Conservation (phyloP, 495 filamentous ascomycete species). For the Aspergillus biplanus region DNA sequence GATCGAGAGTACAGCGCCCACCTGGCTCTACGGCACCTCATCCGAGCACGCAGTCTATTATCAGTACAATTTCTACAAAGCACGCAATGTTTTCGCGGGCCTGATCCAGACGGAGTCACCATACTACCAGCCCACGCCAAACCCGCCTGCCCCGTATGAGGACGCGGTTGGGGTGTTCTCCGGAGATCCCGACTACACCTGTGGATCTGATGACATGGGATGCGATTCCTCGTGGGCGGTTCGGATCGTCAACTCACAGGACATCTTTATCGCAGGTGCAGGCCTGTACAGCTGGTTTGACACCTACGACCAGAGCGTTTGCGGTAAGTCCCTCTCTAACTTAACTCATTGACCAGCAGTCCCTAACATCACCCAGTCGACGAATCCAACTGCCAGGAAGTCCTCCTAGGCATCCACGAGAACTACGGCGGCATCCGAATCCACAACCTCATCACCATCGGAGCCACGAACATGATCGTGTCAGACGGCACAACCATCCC, state of each 20-base stretch:
- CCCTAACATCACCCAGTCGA: neutral
- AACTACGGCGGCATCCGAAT: neutral
- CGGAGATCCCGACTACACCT: neutral
- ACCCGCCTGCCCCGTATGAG: neutral
- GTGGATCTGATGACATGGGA: neutral
- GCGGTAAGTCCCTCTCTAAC: neutral
- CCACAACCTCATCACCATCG: constrained; percentile 1
- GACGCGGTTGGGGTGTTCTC: neutral
- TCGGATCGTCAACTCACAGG: neutral
- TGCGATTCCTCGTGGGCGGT: neutral
- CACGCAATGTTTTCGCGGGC: neutral
- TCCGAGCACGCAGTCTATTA: neutral
- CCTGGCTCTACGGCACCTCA: neutral
- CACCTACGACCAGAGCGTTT: neutral
- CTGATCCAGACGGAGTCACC: neutral
- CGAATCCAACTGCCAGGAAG: neutral
- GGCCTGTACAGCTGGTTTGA: neutral
- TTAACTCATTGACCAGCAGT: no score
- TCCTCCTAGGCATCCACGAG: neutral
- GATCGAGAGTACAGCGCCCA: neutral
- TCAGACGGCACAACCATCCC: neutral
- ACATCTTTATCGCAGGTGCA: neutral
- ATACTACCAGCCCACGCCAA: neutral
- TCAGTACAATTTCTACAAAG: neutral
- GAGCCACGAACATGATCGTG: neutral